phyloP scores from a whole-genome alignment of 2,329 filamentous ascomycete genomes.

The Aspergillus chevalieri region DNA sequence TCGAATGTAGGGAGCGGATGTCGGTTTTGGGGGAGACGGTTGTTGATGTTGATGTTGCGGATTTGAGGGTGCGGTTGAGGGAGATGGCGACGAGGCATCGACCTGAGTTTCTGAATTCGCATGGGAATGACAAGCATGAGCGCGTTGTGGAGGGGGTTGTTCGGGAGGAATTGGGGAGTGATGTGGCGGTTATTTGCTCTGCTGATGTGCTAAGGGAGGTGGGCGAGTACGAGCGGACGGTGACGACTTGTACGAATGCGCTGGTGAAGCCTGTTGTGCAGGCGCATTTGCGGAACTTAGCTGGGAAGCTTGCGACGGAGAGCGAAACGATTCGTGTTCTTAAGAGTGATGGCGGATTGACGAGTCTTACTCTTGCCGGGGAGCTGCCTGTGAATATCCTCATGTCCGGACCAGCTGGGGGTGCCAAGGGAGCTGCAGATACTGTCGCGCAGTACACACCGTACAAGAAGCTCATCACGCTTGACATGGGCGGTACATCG shows the following conservation, averaged over 20 bases:
- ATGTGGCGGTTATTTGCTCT: constrained; percentile 42
- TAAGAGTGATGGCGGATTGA: constrained; percentile 46
- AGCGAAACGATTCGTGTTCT: constrained; percentile 44
- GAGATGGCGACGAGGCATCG: constrained; percentile 36
- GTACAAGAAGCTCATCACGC: constrained; percentile 45
- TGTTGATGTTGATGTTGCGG: constrained; percentile 33
- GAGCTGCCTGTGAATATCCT: constrained; percentile 45
- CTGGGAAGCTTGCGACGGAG: constrained; percentile 34
- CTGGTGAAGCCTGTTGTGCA: constrained; percentile 46
- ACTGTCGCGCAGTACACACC: constrained; percentile 41
- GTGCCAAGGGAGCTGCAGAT: constrained; percentile 45
- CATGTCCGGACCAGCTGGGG: constrained; percentile 47
- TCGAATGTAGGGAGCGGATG: constrained; percentile 42
- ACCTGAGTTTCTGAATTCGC: constrained; percentile 44
- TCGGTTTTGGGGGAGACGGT: constrained; percentile 39
- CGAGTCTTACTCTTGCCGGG: constrained; percentile 40
- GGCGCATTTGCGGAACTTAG: constrained; percentile 39
- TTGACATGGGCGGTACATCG: constrained; percentile 49
- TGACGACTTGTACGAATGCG: constrained; percentile 45
- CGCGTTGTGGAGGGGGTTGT: constrained; percentile 33
- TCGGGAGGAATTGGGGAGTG: constrained; percentile 38
- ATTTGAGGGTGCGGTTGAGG: constrained; percentile 34
- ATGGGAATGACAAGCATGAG: constrained; percentile 42
- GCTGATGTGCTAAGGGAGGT: constrained; percentile 43
- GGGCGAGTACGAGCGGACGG: constrained; percentile 46